Base-by-base conservation (phyloP, 805 yeast species). In the Osmozyma mogii region DNA sequence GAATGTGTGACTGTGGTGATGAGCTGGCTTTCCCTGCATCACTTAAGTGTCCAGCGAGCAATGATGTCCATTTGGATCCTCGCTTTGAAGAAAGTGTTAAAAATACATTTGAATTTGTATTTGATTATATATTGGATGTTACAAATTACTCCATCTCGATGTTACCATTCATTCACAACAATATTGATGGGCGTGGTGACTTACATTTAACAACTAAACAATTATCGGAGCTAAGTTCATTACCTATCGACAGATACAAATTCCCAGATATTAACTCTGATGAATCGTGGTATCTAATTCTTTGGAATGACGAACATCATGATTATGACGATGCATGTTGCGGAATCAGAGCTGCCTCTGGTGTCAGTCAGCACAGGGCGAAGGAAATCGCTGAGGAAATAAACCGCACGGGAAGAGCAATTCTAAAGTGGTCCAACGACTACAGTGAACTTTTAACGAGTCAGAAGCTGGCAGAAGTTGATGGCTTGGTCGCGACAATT, bases 291-390 rank as follows among this genome's bases (percentile, higher is more conserved):
- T 54, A 61, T 24, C 58, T 81, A 18, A 47, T 78, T 14, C 58
- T 80, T n/a, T 83, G 88, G 81, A 83, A 83, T 49, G 94, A 83
- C 46, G 92, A 83, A 44, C 65, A 62, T 40, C 92, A 83, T 44
- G 70, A 73, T 42, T 71, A 67, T 40, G 58, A 65, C 2, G 70
- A 72, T 34, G 83, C 83, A 2, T 60, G 58, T 11, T 49, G 53
- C 9, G 72, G 75, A 3, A 61, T 77, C 21, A 40, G 41, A 4
- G 48, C 49, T 2, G 65, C 65, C 1, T 45, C 56, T 1, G 57
- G 52, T 0, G 44, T 39, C 8, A 33, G 42, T 10, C 45, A 41
- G 4, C 34, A 26, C 2, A 40, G 38, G 13, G 69, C 72, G 1
- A 41, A 54, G 27, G 40, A 32, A 12, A 35, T 61, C 4, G 69